Conservation (phyloP, 2,329 filamentous ascomycete genomes). For the Chaetomiaceae sp. region DNA sequence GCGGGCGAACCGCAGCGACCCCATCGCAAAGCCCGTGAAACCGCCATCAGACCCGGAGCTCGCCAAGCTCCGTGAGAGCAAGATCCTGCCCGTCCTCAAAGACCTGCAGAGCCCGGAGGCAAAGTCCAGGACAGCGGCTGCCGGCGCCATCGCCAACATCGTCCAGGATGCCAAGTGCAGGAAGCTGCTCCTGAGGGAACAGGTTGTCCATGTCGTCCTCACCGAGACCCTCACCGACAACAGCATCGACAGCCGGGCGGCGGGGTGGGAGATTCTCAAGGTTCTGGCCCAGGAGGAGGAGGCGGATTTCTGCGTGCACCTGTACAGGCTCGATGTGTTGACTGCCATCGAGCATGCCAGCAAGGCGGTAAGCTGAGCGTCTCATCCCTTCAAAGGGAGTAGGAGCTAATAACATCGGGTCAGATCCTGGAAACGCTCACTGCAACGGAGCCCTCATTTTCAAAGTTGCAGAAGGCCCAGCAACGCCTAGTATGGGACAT, state of each 20-base stretch:
- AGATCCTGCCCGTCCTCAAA: constrained; percentile 59
- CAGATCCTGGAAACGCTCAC: constrained; percentile 43
- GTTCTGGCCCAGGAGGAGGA: constrained; percentile 61
- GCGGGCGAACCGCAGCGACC: constrained; percentile 49
- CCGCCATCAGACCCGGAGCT: constrained; percentile 60
- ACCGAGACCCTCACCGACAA: constrained; percentile 61
- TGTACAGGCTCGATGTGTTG: constrained; percentile 58
- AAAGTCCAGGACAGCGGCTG: constrained; percentile 56
- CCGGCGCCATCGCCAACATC: constrained; percentile 56
- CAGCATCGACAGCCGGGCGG: constrained; percentile 58
- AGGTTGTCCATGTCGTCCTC: constrained; percentile 59
- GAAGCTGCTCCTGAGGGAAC: constrained; percentile 62
- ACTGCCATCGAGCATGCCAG: constrained; percentile 56
- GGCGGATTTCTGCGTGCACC: constrained; percentile 61
- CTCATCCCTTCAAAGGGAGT: no score
- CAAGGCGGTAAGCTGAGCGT: constrained; percentile 41
- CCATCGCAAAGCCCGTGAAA: constrained; percentile 55
- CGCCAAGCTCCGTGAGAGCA: constrained; percentile 57
- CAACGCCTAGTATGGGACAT: constrained; percentile 52
- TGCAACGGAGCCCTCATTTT: constrained; percentile 39
- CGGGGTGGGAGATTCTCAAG: constrained; percentile 64
- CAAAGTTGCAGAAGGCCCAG: constrained; percentile 49
- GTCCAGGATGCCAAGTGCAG: constrained; percentile 58
- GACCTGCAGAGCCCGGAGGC: constrained; percentile 56
- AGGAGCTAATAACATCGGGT: no score